phyloP scores from a whole-genome alignment of 2,329 filamentous ascomycete genomes.

The Pseudogymnoascus sp. region DNA sequence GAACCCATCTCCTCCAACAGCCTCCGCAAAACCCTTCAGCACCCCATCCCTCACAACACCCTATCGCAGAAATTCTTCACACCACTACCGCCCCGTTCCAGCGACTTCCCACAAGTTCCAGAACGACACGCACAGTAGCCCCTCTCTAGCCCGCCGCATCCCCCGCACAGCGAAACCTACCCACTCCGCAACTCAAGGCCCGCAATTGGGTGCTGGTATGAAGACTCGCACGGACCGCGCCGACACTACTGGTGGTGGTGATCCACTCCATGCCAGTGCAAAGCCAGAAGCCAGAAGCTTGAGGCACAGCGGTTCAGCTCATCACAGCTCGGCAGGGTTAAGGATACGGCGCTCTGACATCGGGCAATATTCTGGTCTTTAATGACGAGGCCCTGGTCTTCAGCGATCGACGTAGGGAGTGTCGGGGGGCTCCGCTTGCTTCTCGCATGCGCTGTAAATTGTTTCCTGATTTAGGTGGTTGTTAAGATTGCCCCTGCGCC shows the following conservation, averaged over 20 bases:
- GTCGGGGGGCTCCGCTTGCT: not conserved
- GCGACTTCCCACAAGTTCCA: not conserved
- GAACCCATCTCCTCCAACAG: not conserved
- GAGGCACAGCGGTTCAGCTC: not conserved
- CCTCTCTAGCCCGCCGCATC: not conserved
- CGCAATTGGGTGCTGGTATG: not conserved
- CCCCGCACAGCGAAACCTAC: not conserved
- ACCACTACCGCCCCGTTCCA: not conserved
- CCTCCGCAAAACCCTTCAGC: not conserved
- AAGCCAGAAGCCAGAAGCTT: not conserved
- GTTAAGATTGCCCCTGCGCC: not conserved
- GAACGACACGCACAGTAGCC: not conserved
- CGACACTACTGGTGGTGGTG: not conserved
- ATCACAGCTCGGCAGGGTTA: not conserved
- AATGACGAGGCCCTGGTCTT: not conserved
- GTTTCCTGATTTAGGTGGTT: not conserved
- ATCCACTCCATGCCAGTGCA: not conserved
- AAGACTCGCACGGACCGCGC: not conserved
- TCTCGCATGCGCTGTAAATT: not conserved
- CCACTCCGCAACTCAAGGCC: not conserved
- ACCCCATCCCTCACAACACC: not conserved
- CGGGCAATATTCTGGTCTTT: not conserved
- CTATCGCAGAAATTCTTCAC: slow-evolving; percentile 1
- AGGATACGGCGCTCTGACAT: not conserved
- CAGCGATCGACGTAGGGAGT: not conserved